Evolutionary conservation across 305 asterid genomes (phyloP).

Genomic region (Solanum chacoense): DNA sequence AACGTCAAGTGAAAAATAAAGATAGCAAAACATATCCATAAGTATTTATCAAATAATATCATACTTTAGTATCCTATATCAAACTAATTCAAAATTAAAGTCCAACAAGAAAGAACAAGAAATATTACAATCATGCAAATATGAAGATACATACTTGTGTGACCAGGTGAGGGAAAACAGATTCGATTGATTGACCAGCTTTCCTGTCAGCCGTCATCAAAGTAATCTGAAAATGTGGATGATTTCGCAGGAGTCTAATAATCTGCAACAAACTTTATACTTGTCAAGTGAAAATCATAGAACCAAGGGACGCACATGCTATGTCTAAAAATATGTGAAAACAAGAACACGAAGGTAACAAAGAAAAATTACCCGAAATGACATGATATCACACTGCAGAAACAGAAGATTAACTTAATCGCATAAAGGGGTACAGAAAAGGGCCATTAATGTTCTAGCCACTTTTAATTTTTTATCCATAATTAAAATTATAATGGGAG

Average conservation of each 20-base stretch:
- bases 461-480: no score
- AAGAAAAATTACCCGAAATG: background rate
- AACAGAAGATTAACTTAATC: background rate
- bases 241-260: constrained; percentile 68
- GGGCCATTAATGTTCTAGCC: background rate
- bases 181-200: constrained; percentile 86
- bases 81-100: background rate
- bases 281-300: background rate
- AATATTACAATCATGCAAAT: background rate
- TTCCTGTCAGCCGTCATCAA: constrained; percentile 90
- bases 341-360: background rate
- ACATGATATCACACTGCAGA: background rate
- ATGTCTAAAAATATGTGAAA: background rate
- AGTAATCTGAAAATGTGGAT: constrained; percentile 59
- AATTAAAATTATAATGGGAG: background rate
- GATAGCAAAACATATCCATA: background rate
- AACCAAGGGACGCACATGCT: background rate
- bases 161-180: constrained; percentile 83
- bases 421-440: background rate
- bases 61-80: no score
- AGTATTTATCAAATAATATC: background rate
- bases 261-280: constrained; percentile 34
- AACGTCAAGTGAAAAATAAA: background rate
- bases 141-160: constrained; percentile 36
- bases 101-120: background rate